Percentiles rank a stretch among this genome's conserved stretches.
phyloP scores from a whole-genome alignment of 495 filamentous ascomycete species.

The Penicillium pulvis region DNA sequence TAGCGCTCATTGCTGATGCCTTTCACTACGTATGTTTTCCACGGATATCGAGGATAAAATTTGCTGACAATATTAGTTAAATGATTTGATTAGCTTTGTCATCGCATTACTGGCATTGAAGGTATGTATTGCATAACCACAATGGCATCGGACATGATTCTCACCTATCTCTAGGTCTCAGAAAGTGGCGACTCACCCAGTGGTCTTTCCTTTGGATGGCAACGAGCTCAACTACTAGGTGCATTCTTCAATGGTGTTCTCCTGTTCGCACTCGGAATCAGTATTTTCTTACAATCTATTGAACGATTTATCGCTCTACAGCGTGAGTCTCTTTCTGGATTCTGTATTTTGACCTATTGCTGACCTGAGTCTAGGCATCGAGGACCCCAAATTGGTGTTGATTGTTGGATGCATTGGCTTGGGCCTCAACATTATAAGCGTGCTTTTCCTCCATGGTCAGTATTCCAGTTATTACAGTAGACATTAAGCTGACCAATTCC shows the following conservation, averaged over 20 bases:
- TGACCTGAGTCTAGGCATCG: constrained; percentile 14
- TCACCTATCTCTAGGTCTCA: constrained; percentile 13
- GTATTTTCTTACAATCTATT: constrained; percentile 88
- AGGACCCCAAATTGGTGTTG: constrained; percentile 60
- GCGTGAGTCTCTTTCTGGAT: constrained; percentile 8
- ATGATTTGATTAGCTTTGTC: constrained; percentile 84
- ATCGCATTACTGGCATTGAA: constrained; percentile 85
- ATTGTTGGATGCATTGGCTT: constrained; percentile 80
- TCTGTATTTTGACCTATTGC: not conserved
- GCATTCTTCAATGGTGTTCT: constrained; percentile 89
- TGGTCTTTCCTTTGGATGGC: constrained; percentile 59
- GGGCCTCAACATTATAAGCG: constrained; percentile 76
- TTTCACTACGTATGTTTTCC: constrained; percentile 78
- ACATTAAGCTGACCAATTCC: constrained; percentile 6
- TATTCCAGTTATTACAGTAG: not conserved
- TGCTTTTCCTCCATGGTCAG: constrained; percentile 73
- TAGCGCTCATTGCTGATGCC: constrained; percentile 87
- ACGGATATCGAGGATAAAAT: not conserved
- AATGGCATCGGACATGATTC: not conserved
- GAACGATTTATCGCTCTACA: constrained; percentile 62
- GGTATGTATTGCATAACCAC: constrained; percentile 38
- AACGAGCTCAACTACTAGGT: constrained; percentile 81
- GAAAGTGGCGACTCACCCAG: constrained; percentile 27
- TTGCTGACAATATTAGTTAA: constrained; percentile 56
- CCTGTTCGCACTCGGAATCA: constrained; percentile 79